These are phyloP conservation scores for Hypoxylon sp. DNA, from an alignment of 2,329 filamentous ascomycete species.

Conservation along the genomic window DNA sequence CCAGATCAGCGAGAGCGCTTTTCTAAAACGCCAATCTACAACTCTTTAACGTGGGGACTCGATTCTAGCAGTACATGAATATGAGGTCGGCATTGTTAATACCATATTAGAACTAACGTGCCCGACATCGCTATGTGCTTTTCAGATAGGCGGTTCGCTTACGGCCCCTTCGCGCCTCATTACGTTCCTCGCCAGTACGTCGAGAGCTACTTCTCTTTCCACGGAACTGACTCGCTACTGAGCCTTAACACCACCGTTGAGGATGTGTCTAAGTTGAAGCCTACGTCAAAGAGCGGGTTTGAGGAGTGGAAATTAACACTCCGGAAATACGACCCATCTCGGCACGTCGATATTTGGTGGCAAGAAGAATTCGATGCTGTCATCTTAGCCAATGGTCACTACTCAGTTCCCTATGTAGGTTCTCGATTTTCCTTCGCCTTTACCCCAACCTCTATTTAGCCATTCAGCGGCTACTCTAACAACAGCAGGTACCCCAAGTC, in stretches of 20 bases:
- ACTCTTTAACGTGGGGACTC: conserved; percentile 63
- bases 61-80: background rate
- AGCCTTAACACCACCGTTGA: conserved; percentile 68
- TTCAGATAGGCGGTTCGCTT: conserved; percentile 67
- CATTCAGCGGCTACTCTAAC: background rate
- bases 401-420: conserved; percentile 63
- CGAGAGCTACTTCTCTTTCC: conserved; percentile 68
- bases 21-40: conserved; percentile 66
- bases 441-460: conserved; percentile 3
- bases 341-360: conserved; percentile 68
- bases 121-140: conserved; percentile 71
- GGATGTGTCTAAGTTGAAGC: conserved; percentile 59
- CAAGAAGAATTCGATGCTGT: conserved; percentile 65
- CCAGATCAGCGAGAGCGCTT: conserved; percentile 64
- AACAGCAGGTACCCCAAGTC: conserved; percentile 61
- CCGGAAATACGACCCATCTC: conserved; percentile 61
- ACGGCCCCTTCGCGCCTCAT: conserved; percentile 70
- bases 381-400: conserved; percentile 62
- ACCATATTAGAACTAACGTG: conserved; percentile 65
- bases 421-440: background rate
- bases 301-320: conserved; percentile 65
- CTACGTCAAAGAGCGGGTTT: conserved; percentile 1
- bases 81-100: conserved; percentile 15
- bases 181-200: conserved; percentile 70
- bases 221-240: conserved; percentile 63